phyloP scores from a whole-genome alignment of 768 basidiomycete species.

The Symmetrospora coprosmae region DNA sequence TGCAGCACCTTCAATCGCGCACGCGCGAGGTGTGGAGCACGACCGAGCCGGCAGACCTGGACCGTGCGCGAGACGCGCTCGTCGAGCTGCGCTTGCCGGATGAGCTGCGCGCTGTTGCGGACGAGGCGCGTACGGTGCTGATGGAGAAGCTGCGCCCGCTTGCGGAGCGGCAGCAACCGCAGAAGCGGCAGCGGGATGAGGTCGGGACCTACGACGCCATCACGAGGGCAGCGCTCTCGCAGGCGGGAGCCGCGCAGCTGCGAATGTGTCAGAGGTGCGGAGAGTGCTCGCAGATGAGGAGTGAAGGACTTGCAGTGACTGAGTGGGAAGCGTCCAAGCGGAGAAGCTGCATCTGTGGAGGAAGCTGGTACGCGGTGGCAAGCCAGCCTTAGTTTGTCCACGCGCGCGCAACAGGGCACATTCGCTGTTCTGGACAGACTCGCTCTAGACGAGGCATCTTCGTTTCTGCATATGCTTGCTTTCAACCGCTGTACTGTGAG shows the following conservation, averaged over 20 bases:
- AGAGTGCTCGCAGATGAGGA: too few species aligned
- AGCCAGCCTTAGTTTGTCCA: too few species aligned
- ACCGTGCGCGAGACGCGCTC: background rate
- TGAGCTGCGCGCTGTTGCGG: background rate
- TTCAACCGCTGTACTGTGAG: too few species aligned
- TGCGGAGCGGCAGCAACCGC: background rate
- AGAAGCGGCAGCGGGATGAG: background rate
- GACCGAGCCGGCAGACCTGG: background rate
- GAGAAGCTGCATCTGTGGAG: constrained; percentile 6
- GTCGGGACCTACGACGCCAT: background rate
- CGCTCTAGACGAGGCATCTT: too few species aligned
- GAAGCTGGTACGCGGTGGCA: too few species aligned
- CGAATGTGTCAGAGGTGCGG: too few species aligned
- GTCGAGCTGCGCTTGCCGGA: background rate
- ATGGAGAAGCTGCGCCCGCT: constrained; percentile 1
- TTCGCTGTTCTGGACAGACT: too few species aligned
- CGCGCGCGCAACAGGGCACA: too few species aligned
- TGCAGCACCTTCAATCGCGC: background rate
- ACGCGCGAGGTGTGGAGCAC: background rate
- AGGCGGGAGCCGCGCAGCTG: too few species aligned
- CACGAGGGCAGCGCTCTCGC: background rate
- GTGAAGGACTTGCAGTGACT: constrained; percentile 1
- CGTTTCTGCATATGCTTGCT: too few species aligned
- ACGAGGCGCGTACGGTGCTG: background rate
- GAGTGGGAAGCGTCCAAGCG: constrained; percentile 11